Evolutionary conservation across 257 asterid genomes (phyloP), one percentile per base, ranked within the genome.

Genomic region (Orobanche coerulescens): DNA sequence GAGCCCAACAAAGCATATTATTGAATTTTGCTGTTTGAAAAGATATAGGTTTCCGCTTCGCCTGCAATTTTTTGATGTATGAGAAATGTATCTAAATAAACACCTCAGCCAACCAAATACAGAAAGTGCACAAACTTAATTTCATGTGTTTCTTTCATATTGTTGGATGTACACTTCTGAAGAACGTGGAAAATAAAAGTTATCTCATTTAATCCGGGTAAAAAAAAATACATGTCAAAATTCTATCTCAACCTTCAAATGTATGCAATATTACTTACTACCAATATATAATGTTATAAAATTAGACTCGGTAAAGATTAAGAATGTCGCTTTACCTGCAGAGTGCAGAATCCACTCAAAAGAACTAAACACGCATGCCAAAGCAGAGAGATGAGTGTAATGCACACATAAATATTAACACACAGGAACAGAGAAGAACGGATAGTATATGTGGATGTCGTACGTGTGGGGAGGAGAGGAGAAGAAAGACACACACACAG

Each of bases 41-140:
- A 58, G 81, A 71, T 28, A 82, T 52, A 65, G 87, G 86, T 68
- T 73, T 85, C 62, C 84, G 79, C 80, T 85, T 91, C 10, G 96
- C 96, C 98, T 91, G 92, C 65, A 73, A 58, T 73, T 54, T 56
- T 9, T 42, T 33, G 60, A 16, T 36, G 60, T 64, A 51, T 40
- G 68, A 30, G 65, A 60, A 66, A 46, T 56, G 20, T 52, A 57
- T 31, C 13, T 43, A 44, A 43, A 52, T 23, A 25, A 13, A 40
- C 52, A 52, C 16, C 39, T 42, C 37, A 19, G 16, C 14, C 64
- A 49, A 23, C 59, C 61, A 66, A 61, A 57, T 67, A 51, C 16
- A 65, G 36, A 18, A 59, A 33, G n/a, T 30, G 15, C 14, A 19
- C 18, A 43, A 15, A 20, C n/a, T 43, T 2, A 23, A 48, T 18